These are phyloP conservation scores for Tuber indicum DNA, from an alignment of 495 filamentous ascomycete species.

Conservation along the genomic window DNA sequence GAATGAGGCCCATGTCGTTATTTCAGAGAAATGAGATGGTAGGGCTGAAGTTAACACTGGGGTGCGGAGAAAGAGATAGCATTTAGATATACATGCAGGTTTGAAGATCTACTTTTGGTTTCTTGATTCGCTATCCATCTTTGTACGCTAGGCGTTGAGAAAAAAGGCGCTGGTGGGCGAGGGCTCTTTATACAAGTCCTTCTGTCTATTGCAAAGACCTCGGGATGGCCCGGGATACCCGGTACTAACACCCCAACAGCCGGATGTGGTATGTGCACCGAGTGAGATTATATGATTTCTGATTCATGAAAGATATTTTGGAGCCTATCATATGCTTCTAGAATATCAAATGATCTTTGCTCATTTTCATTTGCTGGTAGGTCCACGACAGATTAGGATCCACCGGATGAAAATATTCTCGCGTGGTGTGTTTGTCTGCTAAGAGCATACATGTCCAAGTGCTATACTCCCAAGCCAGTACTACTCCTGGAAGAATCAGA, in stretches of 20 bases:
- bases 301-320: not conserved
- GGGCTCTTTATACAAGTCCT: not conserved
- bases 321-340: not conserved
- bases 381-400: not conserved
- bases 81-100: not conserved
- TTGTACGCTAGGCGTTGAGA: not conserved
- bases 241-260: not conserved
- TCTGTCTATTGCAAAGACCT: not conserved
- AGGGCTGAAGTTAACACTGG: not conserved
- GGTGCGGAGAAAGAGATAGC: not conserved
- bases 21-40: not conserved
- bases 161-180: not conserved
- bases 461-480: not conserved
- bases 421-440: not conserved
- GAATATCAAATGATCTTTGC: not conserved
- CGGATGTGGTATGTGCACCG: not conserved
- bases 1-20: not conserved
- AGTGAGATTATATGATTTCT: not conserved
- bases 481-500: not conserved
- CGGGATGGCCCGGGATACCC: not conserved
- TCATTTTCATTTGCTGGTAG: not conserved
- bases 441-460: not conserved
- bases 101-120: not conserved
- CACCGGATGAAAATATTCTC: not conserved
- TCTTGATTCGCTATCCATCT: not conserved